These are phyloP conservation scores for Naganishia albida DNA, from an alignment of 1,284 basidiomycete genomes.

Conservation along the genomic window DNA sequence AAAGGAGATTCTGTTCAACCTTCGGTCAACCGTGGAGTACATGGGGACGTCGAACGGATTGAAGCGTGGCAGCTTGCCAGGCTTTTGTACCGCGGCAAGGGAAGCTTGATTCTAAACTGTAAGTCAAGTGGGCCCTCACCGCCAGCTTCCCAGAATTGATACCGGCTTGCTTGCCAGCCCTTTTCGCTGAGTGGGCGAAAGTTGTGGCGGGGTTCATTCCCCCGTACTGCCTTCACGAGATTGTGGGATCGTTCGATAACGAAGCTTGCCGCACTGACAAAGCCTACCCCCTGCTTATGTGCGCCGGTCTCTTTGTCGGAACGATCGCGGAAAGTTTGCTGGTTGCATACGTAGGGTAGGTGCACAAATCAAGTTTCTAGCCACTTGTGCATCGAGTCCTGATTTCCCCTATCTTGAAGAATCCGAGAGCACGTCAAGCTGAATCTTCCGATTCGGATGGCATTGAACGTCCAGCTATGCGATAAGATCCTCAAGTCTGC, in stretches of 20 bases:
- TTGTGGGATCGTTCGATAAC: slow-evolving; percentile 44
- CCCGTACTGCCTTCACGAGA: slow-evolving; percentile 45
- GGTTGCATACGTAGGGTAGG: background rate
- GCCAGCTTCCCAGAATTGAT: no score
- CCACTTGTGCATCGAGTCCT: background rate
- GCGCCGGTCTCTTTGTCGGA: slow-evolving; percentile 47
- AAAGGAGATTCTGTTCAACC: no score
- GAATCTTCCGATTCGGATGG: slow-evolving; percentile 1
- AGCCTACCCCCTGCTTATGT: slow-evolving; percentile 50
- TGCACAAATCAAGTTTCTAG: slow-evolving; percentile 31
- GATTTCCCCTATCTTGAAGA: slow-evolving; percentile 26
- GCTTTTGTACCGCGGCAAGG: slow-evolving; percentile 42
- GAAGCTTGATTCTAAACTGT: slow-evolving; percentile 41
- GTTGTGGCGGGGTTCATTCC: slow-evolving; percentile 43
- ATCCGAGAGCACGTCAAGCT: slow-evolving; percentile 47
- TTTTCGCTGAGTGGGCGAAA: slow-evolving; percentile 41
- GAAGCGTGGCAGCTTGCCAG: slow-evolving; percentile 43
- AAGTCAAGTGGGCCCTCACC: slow-evolving; percentile 9
- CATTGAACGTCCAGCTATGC: slow-evolving; percentile 41
- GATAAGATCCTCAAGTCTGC: slow-evolving; percentile 48
- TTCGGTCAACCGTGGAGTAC: no score
- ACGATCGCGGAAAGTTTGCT: slow-evolving; percentile 41
- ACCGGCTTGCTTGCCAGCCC: slow-evolving; percentile 35
- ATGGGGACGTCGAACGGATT: slow-evolving; percentile 13
- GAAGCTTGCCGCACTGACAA: slow-evolving; percentile 36